These are phyloP conservation scores for Paxillus involutus DNA, from an alignment of 768 basidiomycete species.

Conservation along the genomic window DNA sequence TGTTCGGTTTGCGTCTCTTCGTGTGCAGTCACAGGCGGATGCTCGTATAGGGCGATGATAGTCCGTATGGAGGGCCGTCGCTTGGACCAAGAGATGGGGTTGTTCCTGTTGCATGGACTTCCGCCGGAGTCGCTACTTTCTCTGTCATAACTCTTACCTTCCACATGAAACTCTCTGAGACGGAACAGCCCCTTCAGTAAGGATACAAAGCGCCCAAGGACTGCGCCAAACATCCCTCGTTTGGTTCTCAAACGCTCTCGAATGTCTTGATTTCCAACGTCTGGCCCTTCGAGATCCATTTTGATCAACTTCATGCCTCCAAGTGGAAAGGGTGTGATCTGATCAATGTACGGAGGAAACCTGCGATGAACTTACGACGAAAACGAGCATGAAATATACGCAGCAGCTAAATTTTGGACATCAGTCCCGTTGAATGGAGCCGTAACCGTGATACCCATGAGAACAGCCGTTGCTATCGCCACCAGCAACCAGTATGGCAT, in stretches of 20 bases:
- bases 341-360: neutral
- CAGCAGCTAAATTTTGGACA: constrained; percentile 63
- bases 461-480: constrained; percentile 62
- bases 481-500: constrained; percentile 68
- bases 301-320: constrained; percentile 55
- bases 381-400: constrained; percentile 66
- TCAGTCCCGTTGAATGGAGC: constrained; percentile 58
- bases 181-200: neutral
- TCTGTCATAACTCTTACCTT: constrained; percentile 5
- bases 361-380: constrained; percentile 41
- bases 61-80: neutral
- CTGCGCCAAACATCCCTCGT: constrained; percentile 24
- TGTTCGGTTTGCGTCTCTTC: constrained; percentile 3
- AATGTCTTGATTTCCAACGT: constrained; percentile 58
- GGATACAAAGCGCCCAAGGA: constrained; percentile 10
- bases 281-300: constrained; percentile 66
- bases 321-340: constrained; percentile 67
- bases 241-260: constrained; percentile 42
- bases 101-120: neutral
- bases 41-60: constrained; percentile 6
- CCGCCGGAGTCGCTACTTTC: neutral
- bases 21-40: neutral
- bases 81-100: neutral
- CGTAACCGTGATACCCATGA: constrained; percentile 59
- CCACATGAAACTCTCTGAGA: neutral